Evolutionary conservation across 2,329 filamentous ascomycete species (phyloP).

Genomic region (Verticillium albo-atrum): DNA sequence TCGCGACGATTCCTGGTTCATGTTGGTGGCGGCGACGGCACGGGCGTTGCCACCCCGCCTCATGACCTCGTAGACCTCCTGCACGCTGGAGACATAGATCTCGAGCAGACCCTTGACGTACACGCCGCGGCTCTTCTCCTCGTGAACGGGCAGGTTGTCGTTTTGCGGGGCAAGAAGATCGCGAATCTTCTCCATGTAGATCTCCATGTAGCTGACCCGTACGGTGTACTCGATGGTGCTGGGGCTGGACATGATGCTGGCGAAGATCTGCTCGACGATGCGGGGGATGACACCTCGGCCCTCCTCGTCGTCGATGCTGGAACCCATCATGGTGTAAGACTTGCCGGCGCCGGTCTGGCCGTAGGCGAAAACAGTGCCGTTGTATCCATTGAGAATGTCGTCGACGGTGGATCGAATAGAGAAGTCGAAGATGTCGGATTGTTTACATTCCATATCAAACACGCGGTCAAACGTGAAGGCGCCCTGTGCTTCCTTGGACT

Average conservation of each 20-base stretch:
- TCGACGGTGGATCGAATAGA: slow-evolving; percentile 95
- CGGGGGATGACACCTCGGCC: slow-evolving; percentile 93
- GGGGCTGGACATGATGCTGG: slow-evolving; percentile 86
- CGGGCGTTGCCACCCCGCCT: slow-evolving; percentile 83
- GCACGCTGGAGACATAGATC: slow-evolving; percentile 91
- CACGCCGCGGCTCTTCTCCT: slow-evolving; percentile 92
- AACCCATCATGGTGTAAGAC: slow-evolving; percentile 98
- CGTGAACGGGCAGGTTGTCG: slow-evolving; percentile 95
- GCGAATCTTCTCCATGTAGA: slow-evolving; percentile 98
- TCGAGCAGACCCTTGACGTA: slow-evolving; percentile 95
- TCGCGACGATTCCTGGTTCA: slow-evolving; percentile 97
- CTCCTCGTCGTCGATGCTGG: slow-evolving; percentile 84
- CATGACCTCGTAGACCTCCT: slow-evolving; percentile 97
- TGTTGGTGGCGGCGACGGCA: slow-evolving; percentile 94
- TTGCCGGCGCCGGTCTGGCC: slow-evolving; percentile 98
- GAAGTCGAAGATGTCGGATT: slow-evolving; percentile 95
- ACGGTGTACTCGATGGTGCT: slow-evolving; percentile 98
- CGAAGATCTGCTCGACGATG: slow-evolving; percentile 96
- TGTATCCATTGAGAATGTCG: slow-evolving; percentile 98
- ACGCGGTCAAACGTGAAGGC: slow-evolving; percentile 96
- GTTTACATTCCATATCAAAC: slow-evolving; percentile 88
- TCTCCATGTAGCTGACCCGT: slow-evolving; percentile 98
- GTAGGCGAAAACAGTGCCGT: slow-evolving; percentile 97
- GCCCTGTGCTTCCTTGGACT: slow-evolving; percentile 80
- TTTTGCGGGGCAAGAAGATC: slow-evolving; percentile 90